Evolutionary conservation across 2,329 filamentous ascomycete species (phyloP).

Genomic region (Colletotrichum chlorophyti): DNA sequence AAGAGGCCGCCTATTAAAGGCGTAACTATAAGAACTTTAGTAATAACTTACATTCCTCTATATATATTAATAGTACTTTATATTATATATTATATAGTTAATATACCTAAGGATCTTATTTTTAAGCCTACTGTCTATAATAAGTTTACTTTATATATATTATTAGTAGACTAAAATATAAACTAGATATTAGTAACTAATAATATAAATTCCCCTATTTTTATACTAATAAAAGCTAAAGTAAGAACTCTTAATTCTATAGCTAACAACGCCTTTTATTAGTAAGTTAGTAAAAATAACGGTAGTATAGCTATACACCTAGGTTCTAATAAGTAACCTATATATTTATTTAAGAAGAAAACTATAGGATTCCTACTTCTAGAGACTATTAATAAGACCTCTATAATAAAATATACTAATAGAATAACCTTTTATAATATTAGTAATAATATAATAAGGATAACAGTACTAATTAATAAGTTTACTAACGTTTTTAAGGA

Average conservation of each 20-base stretch:
- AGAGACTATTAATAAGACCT: too few relatives aligned
- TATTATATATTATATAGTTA: not conserved
- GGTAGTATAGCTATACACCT: too few relatives aligned
- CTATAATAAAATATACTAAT: not conserved
- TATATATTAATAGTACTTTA: not conserved
- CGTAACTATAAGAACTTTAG: not conserved
- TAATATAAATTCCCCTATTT: too few relatives aligned
- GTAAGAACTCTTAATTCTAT: too few relatives aligned
- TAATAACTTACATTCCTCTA: not conserved
- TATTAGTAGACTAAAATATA: not conserved
- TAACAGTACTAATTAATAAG: not conserved
- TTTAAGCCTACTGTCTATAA: not conserved
- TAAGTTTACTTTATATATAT: not conserved
- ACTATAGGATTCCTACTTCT: too few relatives aligned
- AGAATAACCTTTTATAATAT: not conserved
- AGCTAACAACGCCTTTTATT: too few relatives aligned
- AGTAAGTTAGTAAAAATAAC: too few relatives aligned
- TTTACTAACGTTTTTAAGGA: too few relatives aligned
- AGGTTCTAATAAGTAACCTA: too few relatives aligned
- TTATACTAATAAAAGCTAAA: too few relatives aligned
- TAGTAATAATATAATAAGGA: not conserved
- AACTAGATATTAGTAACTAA: too few relatives aligned
- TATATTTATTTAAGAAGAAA: too few relatives aligned
- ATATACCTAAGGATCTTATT: not conserved
- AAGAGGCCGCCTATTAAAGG: not conserved